Evolutionary conservation across 129 eudicot genomes (phyloP), one percentile per base, ranked within the genome.

Genomic region (Escallonia rubra): DNA sequence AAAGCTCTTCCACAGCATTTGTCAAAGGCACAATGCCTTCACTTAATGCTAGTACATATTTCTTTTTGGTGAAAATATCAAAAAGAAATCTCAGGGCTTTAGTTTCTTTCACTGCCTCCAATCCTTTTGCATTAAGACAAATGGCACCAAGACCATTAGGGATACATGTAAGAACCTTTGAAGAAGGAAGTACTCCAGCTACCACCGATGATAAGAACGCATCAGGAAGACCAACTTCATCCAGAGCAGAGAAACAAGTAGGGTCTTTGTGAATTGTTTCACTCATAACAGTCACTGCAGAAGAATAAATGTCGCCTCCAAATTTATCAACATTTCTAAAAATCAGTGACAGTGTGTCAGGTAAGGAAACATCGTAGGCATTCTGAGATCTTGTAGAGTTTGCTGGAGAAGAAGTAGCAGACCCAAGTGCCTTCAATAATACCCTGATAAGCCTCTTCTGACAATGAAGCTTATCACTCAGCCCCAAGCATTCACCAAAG

Each of bases 251-350:
- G 61, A 82, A 94, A 75, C 93, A 85, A 10, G 99, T 94, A 4
- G 99, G 99, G 73, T 94, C 99, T 79, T 90, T 94, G 71, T 94
- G 99, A 69, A 94, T 91, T 77, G 90, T 84, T 79, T 94, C 99
- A 70, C 93, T 89, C 99, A 94, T 94, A 42, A 94, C 86, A 61
- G 99, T 94, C 69, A 90, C 99, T 56, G 93, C 86, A 7, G 97
- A 80, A 45, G 90, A 94, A 73, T 86, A 94, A 43, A 94, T 81
- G 43, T 87, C 99, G 11, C 96, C 99, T 50, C 99, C 99, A 81
- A 94, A 94, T 15, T 83, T 87, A 59, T 82, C 85, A 72, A 82
- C 86, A 66, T 85, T 94, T n/a, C 67, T 63, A 63, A 89, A 94
- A 16, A 94, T 85, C 74, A 80, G 58, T 1, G 85, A 78, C 49